Evolutionary conservation across 257 asterid species (phyloP).

Genomic region (Perilla frutescens): DNA sequence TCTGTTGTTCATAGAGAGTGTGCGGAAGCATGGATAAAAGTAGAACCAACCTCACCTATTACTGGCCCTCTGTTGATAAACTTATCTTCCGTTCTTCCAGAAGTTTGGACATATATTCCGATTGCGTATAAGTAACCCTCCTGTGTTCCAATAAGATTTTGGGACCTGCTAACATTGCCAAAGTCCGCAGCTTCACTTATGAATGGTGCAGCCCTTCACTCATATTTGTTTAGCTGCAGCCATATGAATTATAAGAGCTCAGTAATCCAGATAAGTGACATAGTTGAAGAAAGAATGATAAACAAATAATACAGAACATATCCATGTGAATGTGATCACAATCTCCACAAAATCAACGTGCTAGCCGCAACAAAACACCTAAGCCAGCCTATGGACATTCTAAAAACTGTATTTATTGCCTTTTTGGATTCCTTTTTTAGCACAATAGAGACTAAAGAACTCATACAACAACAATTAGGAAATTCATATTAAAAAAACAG

Average conservation of each 20-base stretch:
- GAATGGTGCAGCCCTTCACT: constrained; percentile 3
- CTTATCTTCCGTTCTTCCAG: not conserved
- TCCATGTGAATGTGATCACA: not conserved
- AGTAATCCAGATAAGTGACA: not conserved
- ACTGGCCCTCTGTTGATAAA: not conserved
- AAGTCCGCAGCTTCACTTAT: not conserved
- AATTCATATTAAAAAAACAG: not conserved
- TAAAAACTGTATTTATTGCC: not conserved
- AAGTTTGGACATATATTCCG: not conserved
- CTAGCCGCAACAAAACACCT: constrained; percentile 11
- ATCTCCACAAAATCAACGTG: not conserved
- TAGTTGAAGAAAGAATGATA: not conserved
- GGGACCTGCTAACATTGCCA: constrained; percentile 5
- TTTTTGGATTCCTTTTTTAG: not conserved
- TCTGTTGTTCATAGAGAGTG: not conserved
- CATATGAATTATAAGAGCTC: not conserved
- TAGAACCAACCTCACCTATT: not conserved
- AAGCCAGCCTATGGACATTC: not conserved
- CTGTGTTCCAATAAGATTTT: not conserved
- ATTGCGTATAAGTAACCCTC: not conserved
- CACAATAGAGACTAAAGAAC: not conserved
- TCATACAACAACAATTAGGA: not conserved
- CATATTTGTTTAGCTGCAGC: constrained; percentile 23
- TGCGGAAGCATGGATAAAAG: not conserved
- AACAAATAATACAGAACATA: not conserved